These are phyloP conservation scores for Dactylonectria macrodidyma DNA, from an alignment of 2,329 filamentous ascomycete species.

Conservation along the genomic window DNA sequence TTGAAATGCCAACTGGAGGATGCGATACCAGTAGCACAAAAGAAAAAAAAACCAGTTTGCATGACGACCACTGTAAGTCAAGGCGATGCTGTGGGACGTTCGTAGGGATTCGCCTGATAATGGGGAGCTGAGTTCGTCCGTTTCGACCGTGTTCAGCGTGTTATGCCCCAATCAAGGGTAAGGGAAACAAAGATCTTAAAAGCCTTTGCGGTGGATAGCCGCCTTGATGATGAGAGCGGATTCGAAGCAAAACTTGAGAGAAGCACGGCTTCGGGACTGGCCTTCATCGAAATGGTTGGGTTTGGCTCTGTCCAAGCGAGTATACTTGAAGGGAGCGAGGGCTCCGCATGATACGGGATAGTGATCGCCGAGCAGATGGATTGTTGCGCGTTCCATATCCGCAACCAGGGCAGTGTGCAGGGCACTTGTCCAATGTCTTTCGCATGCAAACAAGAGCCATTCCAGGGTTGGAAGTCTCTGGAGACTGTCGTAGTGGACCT, in stretches of 20 bases:
- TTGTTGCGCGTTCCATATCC: constrained; percentile 39
- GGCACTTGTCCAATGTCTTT: not conserved
- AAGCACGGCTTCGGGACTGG: not conserved
- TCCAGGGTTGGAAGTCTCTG: constrained; percentile 47
- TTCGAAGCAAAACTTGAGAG: constrained; percentile 12
- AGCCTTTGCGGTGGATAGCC: no score
- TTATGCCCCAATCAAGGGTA: no score
- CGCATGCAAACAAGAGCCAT: not conserved
- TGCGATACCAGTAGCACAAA: no score
- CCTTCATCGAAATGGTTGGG: constrained; percentile 31
- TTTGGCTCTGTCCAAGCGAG: constrained; percentile 4
- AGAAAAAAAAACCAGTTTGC: no score
- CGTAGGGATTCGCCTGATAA: no score
- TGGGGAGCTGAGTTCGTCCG: no score
- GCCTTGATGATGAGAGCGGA: constrained; percentile 3
- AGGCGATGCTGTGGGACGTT: no score
- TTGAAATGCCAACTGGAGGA: no score
- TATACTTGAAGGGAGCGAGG: not conserved
- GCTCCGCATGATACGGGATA: constrained; percentile 5
- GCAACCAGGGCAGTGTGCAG: constrained; percentile 33
- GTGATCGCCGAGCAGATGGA: constrained; percentile 16
- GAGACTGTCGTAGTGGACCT: constrained; percentile 49
- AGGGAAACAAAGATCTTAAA: no score
- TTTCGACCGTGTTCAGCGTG: no score
- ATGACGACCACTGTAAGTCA: no score